These are phyloP conservation scores for Gynochthodes officinalis DNA, from an alignment of 257 asterid genomes.

Conservation along the genomic window DNA sequence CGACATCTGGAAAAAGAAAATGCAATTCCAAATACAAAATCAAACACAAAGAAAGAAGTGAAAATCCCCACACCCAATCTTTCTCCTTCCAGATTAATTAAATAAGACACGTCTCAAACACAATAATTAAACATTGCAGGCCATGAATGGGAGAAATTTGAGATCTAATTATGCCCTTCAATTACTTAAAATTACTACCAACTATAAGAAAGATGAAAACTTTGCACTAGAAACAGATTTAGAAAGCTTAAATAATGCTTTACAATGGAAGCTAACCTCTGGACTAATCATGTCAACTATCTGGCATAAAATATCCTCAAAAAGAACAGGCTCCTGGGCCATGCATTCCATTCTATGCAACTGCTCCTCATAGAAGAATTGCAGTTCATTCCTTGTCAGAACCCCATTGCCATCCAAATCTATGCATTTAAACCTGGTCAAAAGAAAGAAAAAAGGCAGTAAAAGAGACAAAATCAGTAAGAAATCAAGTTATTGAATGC, in stretches of 20 bases:
- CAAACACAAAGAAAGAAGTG: neutral
- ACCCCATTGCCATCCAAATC: constrained; percentile 98
- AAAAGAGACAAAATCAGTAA: neutral
- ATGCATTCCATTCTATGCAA: constrained; percentile 99
- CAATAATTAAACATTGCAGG: neutral
- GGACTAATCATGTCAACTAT: constrained; percentile 95
- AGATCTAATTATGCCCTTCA: neutral
- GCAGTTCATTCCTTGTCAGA: constrained; percentile 91
- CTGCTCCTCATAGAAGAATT: constrained; percentile 98
- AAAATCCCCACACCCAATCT: neutral
- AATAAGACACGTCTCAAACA: neutral
- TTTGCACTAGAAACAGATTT: neutral
- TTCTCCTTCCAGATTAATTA: neutral
- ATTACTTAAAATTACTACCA: neutral
- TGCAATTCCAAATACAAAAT: neutral
- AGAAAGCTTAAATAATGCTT: constrained; percentile 10
- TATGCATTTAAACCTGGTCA: constrained; percentile 95
- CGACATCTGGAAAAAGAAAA: too few relatives aligned
- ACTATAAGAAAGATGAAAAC: constrained; percentile 8
- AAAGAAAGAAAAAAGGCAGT: neutral
- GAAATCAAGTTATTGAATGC: constrained; percentile 2
- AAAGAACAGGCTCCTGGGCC: constrained; percentile 99
- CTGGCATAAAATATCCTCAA: constrained; percentile 98
- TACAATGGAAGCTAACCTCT: constrained; percentile 51
- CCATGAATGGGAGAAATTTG: neutral